phyloP scores from a whole-genome alignment of 2,329 filamentous ascomycete genomes.

The Whalleya microplaca region DNA sequence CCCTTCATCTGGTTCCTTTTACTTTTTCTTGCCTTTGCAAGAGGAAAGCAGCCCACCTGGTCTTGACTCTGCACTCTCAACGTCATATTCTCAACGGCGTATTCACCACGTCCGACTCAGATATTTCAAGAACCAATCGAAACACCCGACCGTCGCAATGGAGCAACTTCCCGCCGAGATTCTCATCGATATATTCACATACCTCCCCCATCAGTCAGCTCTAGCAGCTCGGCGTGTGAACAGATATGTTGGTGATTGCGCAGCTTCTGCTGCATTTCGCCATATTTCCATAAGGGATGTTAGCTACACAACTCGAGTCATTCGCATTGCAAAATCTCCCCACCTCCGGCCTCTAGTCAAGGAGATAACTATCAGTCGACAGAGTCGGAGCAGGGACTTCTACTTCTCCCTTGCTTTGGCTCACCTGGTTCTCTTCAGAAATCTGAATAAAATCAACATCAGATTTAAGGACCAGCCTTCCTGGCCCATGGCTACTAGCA shows the following conservation, averaged over 20 bases:
- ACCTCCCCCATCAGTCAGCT: background rate
- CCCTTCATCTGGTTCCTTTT: too few species aligned
- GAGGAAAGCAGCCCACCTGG: too few species aligned
- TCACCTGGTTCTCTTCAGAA: background rate
- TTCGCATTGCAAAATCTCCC: slow-evolving; percentile 3
- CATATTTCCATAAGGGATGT: slow-evolving; percentile 1
- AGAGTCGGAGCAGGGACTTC: background rate
- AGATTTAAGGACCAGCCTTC: slow-evolving; percentile 3
- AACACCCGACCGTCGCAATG: background rate
- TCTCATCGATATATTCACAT: background rate
- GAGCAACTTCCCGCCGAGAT: background rate
- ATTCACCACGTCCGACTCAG: too few species aligned
- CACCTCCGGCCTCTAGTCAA: slow-evolving; percentile 2
- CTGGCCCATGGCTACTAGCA: too few species aligned
- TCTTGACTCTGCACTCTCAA: too few species aligned
- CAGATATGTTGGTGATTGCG: slow-evolving; percentile 1
- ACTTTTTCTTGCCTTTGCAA: too few species aligned
- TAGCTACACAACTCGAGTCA: background rate
- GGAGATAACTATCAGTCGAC: slow-evolving; percentile 10
- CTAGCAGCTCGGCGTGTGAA: slow-evolving; percentile 1
- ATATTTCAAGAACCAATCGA: too few species aligned
- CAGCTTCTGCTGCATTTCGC: slow-evolving; percentile 5
- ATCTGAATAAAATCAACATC: slow-evolving; percentile 1
- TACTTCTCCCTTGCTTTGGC: slow-evolving; percentile 4
- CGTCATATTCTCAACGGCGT: too few species aligned